phyloP scores from a whole-genome alignment of 2,329 filamentous ascomycete genomes.

The Drechslera avenae region DNA sequence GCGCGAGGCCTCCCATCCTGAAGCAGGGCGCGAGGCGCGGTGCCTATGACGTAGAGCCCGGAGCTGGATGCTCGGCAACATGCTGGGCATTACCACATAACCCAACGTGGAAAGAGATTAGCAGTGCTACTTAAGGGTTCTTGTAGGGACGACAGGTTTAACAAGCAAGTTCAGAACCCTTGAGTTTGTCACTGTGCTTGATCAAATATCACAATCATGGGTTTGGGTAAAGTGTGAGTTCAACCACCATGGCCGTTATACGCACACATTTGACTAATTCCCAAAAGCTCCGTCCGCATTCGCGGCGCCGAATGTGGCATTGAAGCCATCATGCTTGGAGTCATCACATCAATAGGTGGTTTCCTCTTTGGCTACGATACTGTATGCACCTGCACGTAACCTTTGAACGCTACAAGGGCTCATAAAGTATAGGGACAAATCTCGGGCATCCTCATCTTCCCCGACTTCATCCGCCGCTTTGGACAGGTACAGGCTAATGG shows the following conservation, averaged over 20 bases:
- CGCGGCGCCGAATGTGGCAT: conserved; percentile 42
- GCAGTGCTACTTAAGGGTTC: conserved; percentile 24
- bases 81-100: conserved; percentile 34
- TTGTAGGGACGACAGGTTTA: conserved; percentile 3
- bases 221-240: conserved; percentile 30
- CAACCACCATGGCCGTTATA: background rate
- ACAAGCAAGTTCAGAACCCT: conserved; percentile 7
- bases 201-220: conserved; percentile 25
- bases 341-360: conserved; percentile 63
- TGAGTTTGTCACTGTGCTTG: conserved; percentile 1
- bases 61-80: conserved; percentile 25
- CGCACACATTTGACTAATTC: conserved; percentile 9
- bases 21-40: conserved; percentile 25
- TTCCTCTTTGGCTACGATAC: conserved; percentile 70
- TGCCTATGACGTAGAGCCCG: conserved; percentile 29
- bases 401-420: background rate
- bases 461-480: conserved; percentile 63
- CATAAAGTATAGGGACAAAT: conserved; percentile 35
- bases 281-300: conserved; percentile 32
- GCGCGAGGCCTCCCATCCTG: conserved; percentile 9
- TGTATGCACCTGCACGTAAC: conserved; percentile 31
- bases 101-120: conserved; percentile 13
- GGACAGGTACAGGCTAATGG: conserved; percentile 53
- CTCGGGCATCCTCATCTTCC: conserved; percentile 48
- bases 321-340: conserved; percentile 58